phyloP scores from a whole-genome alignment of 306 rosid species.

The Sicyos edulis region DNA sequence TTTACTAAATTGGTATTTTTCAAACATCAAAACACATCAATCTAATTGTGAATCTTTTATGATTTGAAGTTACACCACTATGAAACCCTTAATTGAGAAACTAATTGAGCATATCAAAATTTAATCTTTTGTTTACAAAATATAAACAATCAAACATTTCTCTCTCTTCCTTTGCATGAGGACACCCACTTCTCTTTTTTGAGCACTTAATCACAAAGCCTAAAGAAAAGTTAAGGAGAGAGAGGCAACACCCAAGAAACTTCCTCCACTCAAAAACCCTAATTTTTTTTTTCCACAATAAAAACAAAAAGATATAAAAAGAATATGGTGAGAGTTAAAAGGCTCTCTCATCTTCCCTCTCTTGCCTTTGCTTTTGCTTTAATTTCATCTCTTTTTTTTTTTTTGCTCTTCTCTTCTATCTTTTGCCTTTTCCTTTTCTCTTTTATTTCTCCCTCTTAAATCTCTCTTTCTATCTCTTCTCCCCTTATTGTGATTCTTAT shows the following conservation, averaged over 20 bases:
- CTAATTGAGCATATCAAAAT: neutral
- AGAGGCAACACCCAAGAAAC: conserved; percentile 18
- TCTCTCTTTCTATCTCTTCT: neutral
- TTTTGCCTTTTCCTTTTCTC: no score
- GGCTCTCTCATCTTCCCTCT: neutral
- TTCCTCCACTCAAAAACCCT: neutral
- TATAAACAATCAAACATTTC: neutral
- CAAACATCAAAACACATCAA: no score
- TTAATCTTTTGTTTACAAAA: neutral
- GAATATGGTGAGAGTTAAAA: neutral
- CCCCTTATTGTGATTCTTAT: neutral
- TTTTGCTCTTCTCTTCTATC: no score
- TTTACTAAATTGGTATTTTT: no score
- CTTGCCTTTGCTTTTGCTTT: neutral
- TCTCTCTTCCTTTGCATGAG: conserved; percentile 19
- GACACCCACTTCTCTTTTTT: conserved; percentile 17
- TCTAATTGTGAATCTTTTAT: neutral
- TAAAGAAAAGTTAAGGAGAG: conserved; percentile 28
- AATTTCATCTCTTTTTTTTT: neutral
- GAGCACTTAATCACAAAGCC: conserved; percentile 17
- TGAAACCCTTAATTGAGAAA: conserved; percentile 6
- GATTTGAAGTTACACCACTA: conserved; percentile 11
- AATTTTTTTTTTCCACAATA: neutral
- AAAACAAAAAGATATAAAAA: conserved; percentile 19
- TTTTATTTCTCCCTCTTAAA: neutral